These are phyloP conservation scores for Tuber microsphaerosporum DNA, from an alignment of 495 filamentous ascomycete genomes.

Conservation along the genomic window DNA sequence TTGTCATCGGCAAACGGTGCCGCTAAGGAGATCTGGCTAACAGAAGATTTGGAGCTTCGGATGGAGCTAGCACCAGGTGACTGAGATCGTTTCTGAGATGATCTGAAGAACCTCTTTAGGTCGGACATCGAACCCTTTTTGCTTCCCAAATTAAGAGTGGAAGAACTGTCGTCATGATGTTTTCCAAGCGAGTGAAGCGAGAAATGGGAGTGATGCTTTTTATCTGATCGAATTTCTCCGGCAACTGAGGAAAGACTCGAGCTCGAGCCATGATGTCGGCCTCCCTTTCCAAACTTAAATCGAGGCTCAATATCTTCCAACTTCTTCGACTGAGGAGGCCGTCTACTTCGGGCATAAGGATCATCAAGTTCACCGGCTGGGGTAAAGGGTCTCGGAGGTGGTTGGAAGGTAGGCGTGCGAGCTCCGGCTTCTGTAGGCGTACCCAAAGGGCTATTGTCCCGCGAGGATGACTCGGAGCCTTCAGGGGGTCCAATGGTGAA, in stretches of 20 bases:
- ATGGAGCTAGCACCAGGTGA: conserved; percentile 61
- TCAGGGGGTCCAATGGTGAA: conserved; percentile 68
- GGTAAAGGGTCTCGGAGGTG: conserved; percentile 56
- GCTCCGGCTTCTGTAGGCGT: conserved; percentile 53
- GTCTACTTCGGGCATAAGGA: conserved; percentile 76
- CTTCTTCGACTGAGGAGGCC: conserved; percentile 63
- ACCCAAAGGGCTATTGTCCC: conserved; percentile 56
- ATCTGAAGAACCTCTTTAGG: conserved; percentile 83
- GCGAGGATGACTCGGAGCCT: conserved; percentile 56
- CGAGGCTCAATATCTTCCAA: conserved; percentile 66
- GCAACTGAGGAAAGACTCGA: conserved; percentile 44
- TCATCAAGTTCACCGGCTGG: conserved; percentile 77
- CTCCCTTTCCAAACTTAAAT: conserved; percentile 69
- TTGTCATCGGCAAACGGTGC: conserved; percentile 90
- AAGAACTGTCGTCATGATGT: conserved; percentile 48
- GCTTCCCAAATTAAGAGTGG: conserved; percentile 44
- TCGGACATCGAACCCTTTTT: conserved; percentile 86
- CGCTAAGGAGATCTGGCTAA: conserved; percentile 51
- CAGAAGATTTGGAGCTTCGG: conserved; percentile 55
- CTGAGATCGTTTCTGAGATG: conserved; percentile 56
- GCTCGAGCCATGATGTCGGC: conserved; percentile 45
- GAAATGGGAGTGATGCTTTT: conserved; percentile 50
- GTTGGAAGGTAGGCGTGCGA: conserved; percentile 45
- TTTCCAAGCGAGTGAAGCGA: conserved; percentile 44
- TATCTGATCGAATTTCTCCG: conserved; percentile 37